Percentiles rank a stretch among this genome's conserved stretches.
Conservation (phyloP, 306 rosid genomes). For the Ormosia emarginata region DNA sequence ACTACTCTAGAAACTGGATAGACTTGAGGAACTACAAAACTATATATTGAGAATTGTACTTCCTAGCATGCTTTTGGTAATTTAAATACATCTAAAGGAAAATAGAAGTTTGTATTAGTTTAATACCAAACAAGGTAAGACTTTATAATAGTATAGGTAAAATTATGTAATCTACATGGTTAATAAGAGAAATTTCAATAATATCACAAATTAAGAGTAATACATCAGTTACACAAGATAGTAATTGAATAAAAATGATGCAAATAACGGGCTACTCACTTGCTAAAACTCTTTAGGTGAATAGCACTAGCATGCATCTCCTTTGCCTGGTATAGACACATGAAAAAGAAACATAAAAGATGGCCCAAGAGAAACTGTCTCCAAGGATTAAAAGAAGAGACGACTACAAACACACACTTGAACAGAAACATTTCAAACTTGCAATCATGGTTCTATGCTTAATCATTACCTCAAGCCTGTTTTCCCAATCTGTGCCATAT, state of each 20-base stretch:
- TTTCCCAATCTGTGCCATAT: too few species aligned
- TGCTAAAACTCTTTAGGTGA: conserved; percentile 74
- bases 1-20: too few species aligned
- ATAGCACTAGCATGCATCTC: conserved; percentile 81
- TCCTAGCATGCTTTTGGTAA: too few species aligned
- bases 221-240: neutral
- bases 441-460: too few species aligned
- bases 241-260: neutral
- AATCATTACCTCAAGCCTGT: too few species aligned
- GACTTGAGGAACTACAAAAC: too few species aligned
- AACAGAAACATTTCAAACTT: too few species aligned
- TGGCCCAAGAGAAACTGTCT: neutral
- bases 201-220: neutral
- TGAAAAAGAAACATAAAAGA: conserved; percentile 20
- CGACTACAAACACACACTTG: too few species aligned
- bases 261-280: conserved; percentile 48
- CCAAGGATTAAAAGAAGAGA: neutral
- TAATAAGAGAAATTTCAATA: neutral
- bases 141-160: neutral
- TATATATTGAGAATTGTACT: too few species aligned
- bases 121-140: neutral
- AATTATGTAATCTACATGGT: neutral
- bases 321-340: conserved; percentile 53
- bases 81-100: too few species aligned
- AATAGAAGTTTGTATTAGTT: too few species aligned